These are phyloP conservation scores for Fraxinus dipetala DNA, from an alignment of 305 asterid genomes.

Conservation along the genomic window DNA sequence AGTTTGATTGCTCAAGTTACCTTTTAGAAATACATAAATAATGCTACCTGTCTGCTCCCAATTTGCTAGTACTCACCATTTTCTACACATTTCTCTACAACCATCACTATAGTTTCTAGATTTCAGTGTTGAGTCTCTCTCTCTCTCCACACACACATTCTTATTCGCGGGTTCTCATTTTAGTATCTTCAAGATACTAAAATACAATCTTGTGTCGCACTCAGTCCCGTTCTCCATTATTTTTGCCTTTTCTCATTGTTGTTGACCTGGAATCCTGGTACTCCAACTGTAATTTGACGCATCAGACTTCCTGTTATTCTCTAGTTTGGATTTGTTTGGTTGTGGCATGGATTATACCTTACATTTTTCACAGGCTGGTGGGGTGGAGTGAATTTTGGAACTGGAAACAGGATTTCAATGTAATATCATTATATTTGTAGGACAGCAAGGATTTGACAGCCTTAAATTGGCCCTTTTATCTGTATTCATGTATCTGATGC, in stretches of 20 bases:
- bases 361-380: not conserved
- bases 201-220: not conserved
- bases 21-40: conserved; percentile 4
- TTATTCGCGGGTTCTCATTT: not conserved
- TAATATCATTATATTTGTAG: not conserved
- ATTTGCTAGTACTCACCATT: conserved; percentile 2
- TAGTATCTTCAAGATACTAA: not conserved
- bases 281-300: not conserved
- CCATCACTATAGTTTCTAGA: not conserved
- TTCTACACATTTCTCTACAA: conserved; percentile 8
- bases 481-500: not conserved
- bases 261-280: not conserved
- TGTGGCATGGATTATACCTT: not conserved
- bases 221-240: not conserved
- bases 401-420: not conserved
- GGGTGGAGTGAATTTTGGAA: not conserved
- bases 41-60: conserved; percentile 6
- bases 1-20: not conserved
- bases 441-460: not conserved
- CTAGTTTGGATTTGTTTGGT: not conserved
- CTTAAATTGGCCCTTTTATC: not conserved
- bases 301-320: not conserved
- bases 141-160: not conserved
- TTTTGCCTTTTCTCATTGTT: not conserved
- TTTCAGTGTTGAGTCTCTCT: not conserved